Evolutionary conservation across 2,329 filamentous ascomycete species (phyloP), one percentile per base, ranked within the genome.

Genomic region (Cercospora beticola): DNA sequence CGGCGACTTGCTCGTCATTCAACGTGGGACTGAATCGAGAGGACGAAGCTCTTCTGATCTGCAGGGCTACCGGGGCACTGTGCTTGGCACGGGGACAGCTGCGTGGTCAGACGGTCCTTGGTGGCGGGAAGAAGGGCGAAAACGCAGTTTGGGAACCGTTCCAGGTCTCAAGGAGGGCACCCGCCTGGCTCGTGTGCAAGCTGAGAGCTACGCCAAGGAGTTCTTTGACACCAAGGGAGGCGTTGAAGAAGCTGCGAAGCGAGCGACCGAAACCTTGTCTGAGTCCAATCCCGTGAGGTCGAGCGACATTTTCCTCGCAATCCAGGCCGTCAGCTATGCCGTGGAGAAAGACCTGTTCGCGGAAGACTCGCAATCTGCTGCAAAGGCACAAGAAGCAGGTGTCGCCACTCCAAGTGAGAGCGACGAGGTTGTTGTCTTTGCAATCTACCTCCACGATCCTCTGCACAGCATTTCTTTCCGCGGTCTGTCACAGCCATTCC

Each of bases 61-160:
- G 68, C 70, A 74, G 59, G 85, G 85, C 46, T 86, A 86, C 75
- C 81, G 83, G 28, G 87, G 89, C 9, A 71, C 76, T 14, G 73
- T 79, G 3, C 67, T 72, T 9, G 76, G 78, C 16, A 61, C 64
- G 62, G 83, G 83, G 18, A 82, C 84, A 30, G 85, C 86, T 43
- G 91, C 91, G 70, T 99, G 95, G 94, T 91, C 89, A 59, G 94
- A 98, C 75, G 95, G 95, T 0, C 95, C 95, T 3, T 99, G 95
- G 95, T 99, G 95, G 94, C 88, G 94, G 73, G 89, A 89, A 79
- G 74, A 75, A 9, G 65, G 64, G 12, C 84, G 82, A 60, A 86
- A 90, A 66, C 90, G 95, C 66, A 92, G 92, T 74, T 84, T 98
- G 7, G 92, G 92, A 63, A 83, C 90, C 1, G 90, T 98, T 61